These are phyloP conservation scores for Mycena leptocephala DNA, from an alignment of 768 basidiomycete genomes.

Conservation along the genomic window DNA sequence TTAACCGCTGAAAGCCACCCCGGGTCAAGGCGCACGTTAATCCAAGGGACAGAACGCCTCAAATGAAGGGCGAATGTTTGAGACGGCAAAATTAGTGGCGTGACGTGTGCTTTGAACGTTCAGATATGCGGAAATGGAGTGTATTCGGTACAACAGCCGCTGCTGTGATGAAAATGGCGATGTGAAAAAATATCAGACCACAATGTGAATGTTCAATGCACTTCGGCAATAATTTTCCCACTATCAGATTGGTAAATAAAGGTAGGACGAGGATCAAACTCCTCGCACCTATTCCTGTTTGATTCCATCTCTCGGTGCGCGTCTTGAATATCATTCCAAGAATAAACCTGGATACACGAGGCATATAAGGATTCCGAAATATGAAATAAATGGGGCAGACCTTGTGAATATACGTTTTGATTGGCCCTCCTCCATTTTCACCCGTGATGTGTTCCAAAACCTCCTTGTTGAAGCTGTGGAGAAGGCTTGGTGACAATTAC, in stretches of 20 bases:
- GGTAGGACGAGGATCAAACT: slow-evolving; percentile 31
- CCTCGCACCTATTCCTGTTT: slow-evolving; percentile 64
- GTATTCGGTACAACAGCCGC: background rate
- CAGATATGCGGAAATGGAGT: background rate
- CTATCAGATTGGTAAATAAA: slow-evolving; percentile 43
- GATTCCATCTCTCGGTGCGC: slow-evolving; percentile 91
- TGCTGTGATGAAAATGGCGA: background rate
- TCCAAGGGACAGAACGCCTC: background rate
- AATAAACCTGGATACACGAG: slow-evolving; percentile 71
- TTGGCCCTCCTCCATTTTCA: slow-evolving; percentile 67
- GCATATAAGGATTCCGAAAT: slow-evolving; percentile 16
- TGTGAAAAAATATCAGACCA: background rate
- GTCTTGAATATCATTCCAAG: slow-evolving; percentile 84
- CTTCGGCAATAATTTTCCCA: slow-evolving; percentile 65
- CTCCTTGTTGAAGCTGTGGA: slow-evolving; percentile 67
- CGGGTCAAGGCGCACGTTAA: background rate
- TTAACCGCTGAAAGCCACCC: background rate
- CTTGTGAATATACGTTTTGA: slow-evolving; percentile 87
- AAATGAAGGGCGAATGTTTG: slow-evolving; percentile 17
- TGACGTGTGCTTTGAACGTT: background rate
- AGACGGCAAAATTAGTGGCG: slow-evolving; percentile 13
- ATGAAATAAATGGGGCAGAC: slow-evolving; percentile 54
- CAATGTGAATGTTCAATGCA: slow-evolving; percentile 30
- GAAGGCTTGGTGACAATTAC: background rate
- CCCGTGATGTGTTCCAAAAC: slow-evolving; percentile 75